Conservation (phyloP, 257 asterid species). For the Fraxinus anomala region DNA sequence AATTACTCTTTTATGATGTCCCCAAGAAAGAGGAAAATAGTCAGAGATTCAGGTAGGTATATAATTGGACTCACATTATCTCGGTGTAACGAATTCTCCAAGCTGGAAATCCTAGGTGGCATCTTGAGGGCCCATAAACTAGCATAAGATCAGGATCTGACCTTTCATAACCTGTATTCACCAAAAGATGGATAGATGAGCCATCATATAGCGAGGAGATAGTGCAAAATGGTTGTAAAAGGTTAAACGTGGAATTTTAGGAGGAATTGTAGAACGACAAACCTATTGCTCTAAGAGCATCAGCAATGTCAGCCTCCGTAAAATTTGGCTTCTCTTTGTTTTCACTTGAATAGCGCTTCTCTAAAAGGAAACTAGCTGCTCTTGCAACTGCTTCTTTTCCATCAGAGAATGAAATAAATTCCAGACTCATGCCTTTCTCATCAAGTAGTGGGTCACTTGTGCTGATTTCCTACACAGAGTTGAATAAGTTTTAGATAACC, state of each 20-base stretch:
- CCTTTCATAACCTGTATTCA: constrained; percentile 51
- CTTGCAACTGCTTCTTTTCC: constrained; percentile 77
- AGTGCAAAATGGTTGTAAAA: constrained; percentile 10
- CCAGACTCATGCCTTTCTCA: constrained; percentile 54
- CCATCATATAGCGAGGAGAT: constrained; percentile 9
- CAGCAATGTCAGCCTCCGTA: constrained; percentile 71
- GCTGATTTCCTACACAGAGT: constrained; percentile 38
- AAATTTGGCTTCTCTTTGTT: constrained; percentile 45
- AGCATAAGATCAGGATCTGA: constrained; percentile 58
- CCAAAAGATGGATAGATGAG: constrained; percentile 17
- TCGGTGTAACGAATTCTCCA: constrained; percentile 95
- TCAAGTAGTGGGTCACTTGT: constrained; percentile 33
- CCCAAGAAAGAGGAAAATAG: background rate
- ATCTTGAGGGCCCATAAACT: constrained; percentile 83
- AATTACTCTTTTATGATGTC: background rate
- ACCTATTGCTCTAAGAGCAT: constrained; percentile 74
- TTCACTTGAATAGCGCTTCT: constrained; percentile 49
- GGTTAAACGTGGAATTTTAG: constrained; percentile 1
- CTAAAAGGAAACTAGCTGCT: constrained; percentile 75
- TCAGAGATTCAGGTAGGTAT: background rate
- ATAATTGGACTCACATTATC: constrained; percentile 67
- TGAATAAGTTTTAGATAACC: constrained; percentile 18
- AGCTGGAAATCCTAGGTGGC: constrained; percentile 92
- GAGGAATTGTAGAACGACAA: background rate
- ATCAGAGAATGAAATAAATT: constrained; percentile 70